Evolutionary conservation across 2,329 filamentous ascomycete species (phyloP).

Genomic region (Arthroderma uncinatum): DNA sequence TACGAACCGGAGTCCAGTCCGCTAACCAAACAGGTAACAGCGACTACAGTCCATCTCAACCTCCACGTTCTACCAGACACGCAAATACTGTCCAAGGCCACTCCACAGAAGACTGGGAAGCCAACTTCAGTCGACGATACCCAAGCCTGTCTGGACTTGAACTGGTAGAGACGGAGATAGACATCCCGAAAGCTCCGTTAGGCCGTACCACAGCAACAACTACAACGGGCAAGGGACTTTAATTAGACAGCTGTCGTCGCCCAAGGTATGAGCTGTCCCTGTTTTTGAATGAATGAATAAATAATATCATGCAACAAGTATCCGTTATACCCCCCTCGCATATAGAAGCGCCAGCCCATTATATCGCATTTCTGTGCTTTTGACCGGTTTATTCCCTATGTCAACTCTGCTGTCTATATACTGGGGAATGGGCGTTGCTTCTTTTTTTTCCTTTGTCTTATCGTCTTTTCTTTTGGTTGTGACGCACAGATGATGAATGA

Average conservation of each 20-base stretch:
- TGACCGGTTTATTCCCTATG: neutral
- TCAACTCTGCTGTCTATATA: neutral
- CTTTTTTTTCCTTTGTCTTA: neutral
- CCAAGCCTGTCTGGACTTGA: conserved; percentile 77
- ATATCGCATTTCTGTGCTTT: neutral
- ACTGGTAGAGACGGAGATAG: conserved; percentile 65
- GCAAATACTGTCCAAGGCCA: neutral
- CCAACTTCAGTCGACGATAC: conserved; percentile 72
- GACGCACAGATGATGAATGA: neutral
- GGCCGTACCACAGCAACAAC: conserved; percentile 24
- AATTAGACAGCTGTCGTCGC: neutral
- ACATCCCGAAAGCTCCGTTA: conserved; percentile 26
- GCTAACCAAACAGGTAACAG: conserved; percentile 18
- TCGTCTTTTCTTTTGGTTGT: neutral
- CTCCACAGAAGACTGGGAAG: conserved; percentile 50
- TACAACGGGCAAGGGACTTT: neutral
- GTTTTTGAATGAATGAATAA: neutral
- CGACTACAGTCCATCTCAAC: conserved; percentile 23
- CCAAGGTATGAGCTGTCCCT: neutral
- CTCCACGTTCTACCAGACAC: neutral
- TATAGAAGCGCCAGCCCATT: neutral
- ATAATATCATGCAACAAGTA: neutral
- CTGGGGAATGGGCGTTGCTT: neutral
- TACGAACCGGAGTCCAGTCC: conserved; percentile 38
- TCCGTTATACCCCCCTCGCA: neutral